phyloP scores from a whole-genome alignment of 2,329 filamentous ascomycete species.

The Apiospora pterosperma region DNA sequence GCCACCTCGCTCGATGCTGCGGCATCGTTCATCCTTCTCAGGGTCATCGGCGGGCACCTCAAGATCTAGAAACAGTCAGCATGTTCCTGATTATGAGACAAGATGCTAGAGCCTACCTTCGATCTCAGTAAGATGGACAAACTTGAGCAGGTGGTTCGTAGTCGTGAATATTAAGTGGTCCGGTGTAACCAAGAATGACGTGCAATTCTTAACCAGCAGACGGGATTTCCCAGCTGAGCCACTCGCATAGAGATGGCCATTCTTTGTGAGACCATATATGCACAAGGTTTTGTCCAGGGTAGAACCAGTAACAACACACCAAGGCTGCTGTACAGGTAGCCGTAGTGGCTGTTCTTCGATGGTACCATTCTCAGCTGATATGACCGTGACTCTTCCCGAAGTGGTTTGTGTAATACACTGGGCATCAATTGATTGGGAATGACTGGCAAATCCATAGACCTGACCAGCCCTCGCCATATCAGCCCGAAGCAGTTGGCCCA shows the following conservation, averaged over 20 bases:
- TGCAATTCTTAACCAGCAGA: constrained; percentile 79
- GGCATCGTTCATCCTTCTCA: constrained; percentile 86
- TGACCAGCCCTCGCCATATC: constrained; percentile 23
- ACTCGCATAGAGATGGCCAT: constrained; percentile 77
- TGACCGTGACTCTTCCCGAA: neutral
- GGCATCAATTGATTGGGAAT: constrained; percentile 25
- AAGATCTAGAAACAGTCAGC: constrained; percentile 64
- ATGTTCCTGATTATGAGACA: no score
- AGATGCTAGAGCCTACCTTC: constrained; percentile 49
- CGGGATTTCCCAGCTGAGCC: constrained; percentile 38
- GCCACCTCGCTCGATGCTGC: constrained; percentile 86
- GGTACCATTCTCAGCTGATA: constrained; percentile 27
- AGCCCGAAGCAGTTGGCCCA: constrained; percentile 16
- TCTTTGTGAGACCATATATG: constrained; percentile 65
- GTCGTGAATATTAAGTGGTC: constrained; percentile 90
- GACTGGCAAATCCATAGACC: constrained; percentile 26
- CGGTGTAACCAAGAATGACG: constrained; percentile 79
- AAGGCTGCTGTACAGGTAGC: constrained; percentile 48
- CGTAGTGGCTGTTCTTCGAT: constrained; percentile 17
- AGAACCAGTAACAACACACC: constrained; percentile 45
- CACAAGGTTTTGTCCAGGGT: constrained; percentile 38
- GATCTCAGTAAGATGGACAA: constrained; percentile 72
- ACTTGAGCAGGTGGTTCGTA: constrained; percentile 88
- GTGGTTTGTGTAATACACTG: constrained; percentile 18
- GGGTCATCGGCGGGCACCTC: constrained; percentile 84